These are phyloP conservation scores for Thinopyrum elongatum DNA, from an alignment of 176 grass and related monocot species.

Conservation along the genomic window DNA sequence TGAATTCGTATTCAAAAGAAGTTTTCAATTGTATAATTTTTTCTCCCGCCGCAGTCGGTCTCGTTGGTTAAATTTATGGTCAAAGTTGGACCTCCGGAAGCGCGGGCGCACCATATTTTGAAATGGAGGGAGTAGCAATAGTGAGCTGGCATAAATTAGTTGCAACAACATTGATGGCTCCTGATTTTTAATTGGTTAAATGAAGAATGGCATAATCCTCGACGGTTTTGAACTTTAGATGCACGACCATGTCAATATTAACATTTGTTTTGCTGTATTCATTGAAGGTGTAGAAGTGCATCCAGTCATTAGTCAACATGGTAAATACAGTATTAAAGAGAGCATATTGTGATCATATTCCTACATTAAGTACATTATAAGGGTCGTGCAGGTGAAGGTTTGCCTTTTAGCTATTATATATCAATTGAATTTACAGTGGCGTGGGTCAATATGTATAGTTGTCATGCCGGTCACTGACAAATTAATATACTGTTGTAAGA, in stretches of 20 bases:
- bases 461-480: neutral
- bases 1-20: too few species aligned
- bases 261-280: neutral
- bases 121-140: too few species aligned
- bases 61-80: too few species aligned
- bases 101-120: too few species aligned
- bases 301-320: neutral
- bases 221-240: neutral
- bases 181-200: conserved; percentile 3
- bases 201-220: neutral
- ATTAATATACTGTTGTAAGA: neutral
- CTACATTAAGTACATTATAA: conserved; percentile 2
- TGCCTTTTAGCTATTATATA: neutral
- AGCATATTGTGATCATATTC: neutral
- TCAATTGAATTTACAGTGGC: neutral
- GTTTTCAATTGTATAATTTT: too few species aligned
- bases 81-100: too few species aligned
- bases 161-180: neutral
- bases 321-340: neutral
- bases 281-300: neutral
- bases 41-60: too few species aligned
- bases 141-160: neutral
- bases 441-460: neutral
- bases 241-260: neutral
- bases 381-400: neutral